Evolutionary conservation across 2,329 filamentous ascomycete species (phyloP).

Genomic region (Diaporthe helianthi): DNA sequence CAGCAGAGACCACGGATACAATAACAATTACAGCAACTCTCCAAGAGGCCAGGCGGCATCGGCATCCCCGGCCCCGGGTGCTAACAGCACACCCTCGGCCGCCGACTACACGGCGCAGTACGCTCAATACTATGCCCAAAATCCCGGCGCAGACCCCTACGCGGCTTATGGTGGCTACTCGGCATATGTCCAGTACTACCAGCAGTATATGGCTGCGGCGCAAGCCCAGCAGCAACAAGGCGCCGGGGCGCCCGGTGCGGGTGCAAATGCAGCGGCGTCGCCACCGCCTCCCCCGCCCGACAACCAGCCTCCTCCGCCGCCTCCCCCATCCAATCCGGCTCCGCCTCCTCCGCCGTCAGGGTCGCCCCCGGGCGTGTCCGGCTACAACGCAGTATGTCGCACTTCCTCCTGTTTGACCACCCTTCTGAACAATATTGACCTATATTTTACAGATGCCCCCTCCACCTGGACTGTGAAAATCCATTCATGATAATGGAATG

Average conservation of each 20-base stretch:
- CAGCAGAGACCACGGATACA: slow-evolving; percentile 36
- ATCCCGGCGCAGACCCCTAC: slow-evolving; percentile 72
- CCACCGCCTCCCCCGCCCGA: slow-evolving; percentile 65
- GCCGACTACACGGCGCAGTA: slow-evolving; percentile 82
- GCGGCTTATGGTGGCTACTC: slow-evolving; percentile 90
- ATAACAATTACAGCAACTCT: slow-evolving; percentile 22
- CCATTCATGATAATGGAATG: background rate
- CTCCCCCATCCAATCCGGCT: slow-evolving; percentile 60
- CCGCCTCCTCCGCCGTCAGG: slow-evolving; percentile 65
- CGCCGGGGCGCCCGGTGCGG: slow-evolving; percentile 51
- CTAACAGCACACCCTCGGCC: slow-evolving; percentile 50
- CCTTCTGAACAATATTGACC: slow-evolving; percentile 35
- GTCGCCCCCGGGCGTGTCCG: slow-evolving; percentile 56
- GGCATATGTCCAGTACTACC: slow-evolving; percentile 76
- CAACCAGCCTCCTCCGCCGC: slow-evolving; percentile 64
- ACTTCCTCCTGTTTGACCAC: slow-evolving; percentile 2
- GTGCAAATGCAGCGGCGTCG: slow-evolving; percentile 49
- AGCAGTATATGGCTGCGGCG: slow-evolving; percentile 69
- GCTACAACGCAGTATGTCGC: slow-evolving; percentile 69
- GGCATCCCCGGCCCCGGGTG: slow-evolving; percentile 49
- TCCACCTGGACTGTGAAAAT: slow-evolving; percentile 59
- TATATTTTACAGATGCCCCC: slow-evolving; percentile 55
- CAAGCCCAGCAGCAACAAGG: slow-evolving; percentile 56
- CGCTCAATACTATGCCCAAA: slow-evolving; percentile 75
- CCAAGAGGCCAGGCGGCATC: slow-evolving; percentile 23